phyloP scores from a whole-genome alignment of 441 rosid genomes.

The Syzygium malaccense region DNA sequence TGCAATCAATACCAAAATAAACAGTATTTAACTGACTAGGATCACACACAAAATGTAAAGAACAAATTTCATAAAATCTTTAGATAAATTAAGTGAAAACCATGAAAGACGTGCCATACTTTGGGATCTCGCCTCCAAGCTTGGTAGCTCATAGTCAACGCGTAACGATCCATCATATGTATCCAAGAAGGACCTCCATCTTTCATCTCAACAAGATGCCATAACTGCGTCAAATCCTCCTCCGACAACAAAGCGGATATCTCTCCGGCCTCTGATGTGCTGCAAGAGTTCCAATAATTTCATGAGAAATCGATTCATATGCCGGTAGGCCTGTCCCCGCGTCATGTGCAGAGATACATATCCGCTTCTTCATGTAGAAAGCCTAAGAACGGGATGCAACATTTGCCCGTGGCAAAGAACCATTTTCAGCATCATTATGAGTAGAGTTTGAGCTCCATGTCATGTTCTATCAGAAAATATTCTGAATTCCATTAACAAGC shows the following conservation, averaged over 20 bases:
- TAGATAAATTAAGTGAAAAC: background rate
- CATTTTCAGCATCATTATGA: background rate
- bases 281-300: constrained; percentile 4
- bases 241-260: constrained; percentile 36
- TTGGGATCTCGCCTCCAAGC: constrained; percentile 74
- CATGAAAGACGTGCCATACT: constrained; percentile 21
- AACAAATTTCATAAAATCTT: background rate
- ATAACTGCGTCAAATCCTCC: constrained; percentile 50
- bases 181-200: constrained; percentile 72
- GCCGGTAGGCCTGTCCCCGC: background rate
- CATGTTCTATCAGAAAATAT: background rate
- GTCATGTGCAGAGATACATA: background rate
- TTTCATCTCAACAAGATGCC: constrained; percentile 51
- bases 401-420: background rate
- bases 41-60: background rate
- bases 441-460: background rate
- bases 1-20: background rate
- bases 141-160: constrained; percentile 53
- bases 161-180: constrained; percentile 68
- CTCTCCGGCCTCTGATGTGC: constrained; percentile 24
- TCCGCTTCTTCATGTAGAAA: background rate
- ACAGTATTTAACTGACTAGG: background rate
- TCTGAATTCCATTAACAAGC: background rate
- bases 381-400: background rate
- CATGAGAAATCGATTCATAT: background rate